Evolutionary conservation across 2,329 filamentous ascomycete species (phyloP).

Genomic region (Penicillium aurantiogriseum): DNA sequence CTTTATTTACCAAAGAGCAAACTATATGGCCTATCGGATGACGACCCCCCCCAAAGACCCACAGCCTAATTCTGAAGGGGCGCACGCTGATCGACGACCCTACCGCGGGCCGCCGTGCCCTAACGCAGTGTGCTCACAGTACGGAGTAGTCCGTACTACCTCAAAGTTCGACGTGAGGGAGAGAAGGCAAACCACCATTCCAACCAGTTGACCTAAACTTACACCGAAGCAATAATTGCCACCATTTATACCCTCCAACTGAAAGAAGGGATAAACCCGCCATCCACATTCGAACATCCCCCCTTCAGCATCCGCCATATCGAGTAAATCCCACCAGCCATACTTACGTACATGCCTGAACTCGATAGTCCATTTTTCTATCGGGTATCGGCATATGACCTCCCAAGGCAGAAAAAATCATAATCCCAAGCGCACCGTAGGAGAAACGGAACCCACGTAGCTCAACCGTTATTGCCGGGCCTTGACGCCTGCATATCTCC

Average conservation of each 20-base stretch:
- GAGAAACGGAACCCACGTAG: neutral
- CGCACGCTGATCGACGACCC: constrained; percentile 4
- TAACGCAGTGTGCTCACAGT: neutral
- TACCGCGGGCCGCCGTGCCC: constrained; percentile 2
- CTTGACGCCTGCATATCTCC: neutral
- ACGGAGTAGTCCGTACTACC: neutral
- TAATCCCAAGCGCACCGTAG: neutral
- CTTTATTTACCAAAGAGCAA: neutral
- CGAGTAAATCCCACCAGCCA: neutral
- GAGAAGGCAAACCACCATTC: constrained; percentile 2
- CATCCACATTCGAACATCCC: neutral
- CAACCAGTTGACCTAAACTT: neutral
- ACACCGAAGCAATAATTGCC: neutral
- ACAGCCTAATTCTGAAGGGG: neutral
- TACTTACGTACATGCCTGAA: neutral
- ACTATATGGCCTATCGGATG: constrained; percentile 2
- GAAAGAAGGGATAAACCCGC: constrained; percentile 1
- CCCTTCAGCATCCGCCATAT: neutral
- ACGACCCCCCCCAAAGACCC: neutral
- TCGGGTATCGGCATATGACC: constrained; percentile 6
- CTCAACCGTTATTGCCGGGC: neutral
- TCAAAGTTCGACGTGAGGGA: constrained; percentile 6
- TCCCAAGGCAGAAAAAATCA: neutral
- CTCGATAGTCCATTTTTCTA: neutral
- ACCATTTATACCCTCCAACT: neutral